Evolutionary conservation across 805 yeast species (phyloP), one percentile per base, ranked within the genome.

Genomic region (Hanseniaspora mollemarum): DNA sequence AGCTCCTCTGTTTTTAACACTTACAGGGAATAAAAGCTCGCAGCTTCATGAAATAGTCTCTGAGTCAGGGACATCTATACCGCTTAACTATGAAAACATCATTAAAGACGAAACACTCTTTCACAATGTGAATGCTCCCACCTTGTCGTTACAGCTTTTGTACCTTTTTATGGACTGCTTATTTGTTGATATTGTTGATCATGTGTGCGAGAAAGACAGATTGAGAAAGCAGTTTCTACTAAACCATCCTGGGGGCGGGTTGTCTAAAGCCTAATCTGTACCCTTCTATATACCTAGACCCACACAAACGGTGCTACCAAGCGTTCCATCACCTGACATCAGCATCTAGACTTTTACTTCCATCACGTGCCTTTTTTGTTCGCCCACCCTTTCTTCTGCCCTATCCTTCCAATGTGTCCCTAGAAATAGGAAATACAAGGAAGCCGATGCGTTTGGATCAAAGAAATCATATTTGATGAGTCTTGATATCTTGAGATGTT

Each of bases 191-290:
- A 66, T 87, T 22, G 74, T 80, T 44, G 92, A 86, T 60, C 61
- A 81, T 28, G 53, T 54, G 59, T 73, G 80, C 49, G 78, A 78
- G 50, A 67, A 68, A 8, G 87, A 85, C 59, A 63, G 71, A 28
- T 69, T 95, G 38, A 73, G 72, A 55, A 66, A 63, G 53, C 64
- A 72, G 33, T 87, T 87, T 64, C 80, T 82, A 8, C 74, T 74
- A 54, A 75, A 81, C 60, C 96, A 87, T 60, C 96, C 96, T 1
- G 95, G 95, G 19, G 96, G 96, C 16, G 83, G 92, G 1, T 86
- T 87, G 60, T 16, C 40, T 16, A n/a, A n/a, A n/a, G n/a, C n/a
- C n/a, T 18, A 10, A 13, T n/a, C n/a, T 35, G 18, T 12, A 8
- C 18, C 18, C 18, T 18, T 21, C 24, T 21, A 21, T 37, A 18